phyloP scores from a whole-genome alignment of 345 rosid genomes.

The Excoecaria cochinchinensis region DNA sequence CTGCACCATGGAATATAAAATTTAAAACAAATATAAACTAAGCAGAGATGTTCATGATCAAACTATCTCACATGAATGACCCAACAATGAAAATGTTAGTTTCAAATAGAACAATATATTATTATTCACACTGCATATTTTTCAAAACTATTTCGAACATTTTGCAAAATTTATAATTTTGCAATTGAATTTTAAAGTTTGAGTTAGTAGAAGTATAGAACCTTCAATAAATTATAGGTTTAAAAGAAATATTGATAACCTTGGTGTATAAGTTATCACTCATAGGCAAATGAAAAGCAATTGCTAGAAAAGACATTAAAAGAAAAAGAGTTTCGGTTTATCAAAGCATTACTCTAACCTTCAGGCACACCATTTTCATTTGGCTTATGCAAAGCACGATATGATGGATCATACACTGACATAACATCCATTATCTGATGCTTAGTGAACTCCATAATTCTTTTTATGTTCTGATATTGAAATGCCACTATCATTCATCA shows the following conservation, averaged over 20 bases:
- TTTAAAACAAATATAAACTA: neutral
- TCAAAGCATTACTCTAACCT: no score
- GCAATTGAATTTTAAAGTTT: neutral
- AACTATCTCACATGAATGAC: neutral
- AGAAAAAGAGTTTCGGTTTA: no score
- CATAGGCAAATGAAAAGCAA: no score
- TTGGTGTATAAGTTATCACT: no score
- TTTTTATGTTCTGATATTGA: conserved; percentile 72
- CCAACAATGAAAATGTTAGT: neutral
- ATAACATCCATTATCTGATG: conserved; percentile 82
- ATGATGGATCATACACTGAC: conserved; percentile 91
- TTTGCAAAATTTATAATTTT: neutral
- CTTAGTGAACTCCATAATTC: conserved; percentile 91
- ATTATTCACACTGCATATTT: neutral
- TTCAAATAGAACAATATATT: neutral
- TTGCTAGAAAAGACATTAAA: no score
- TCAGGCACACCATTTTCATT: conserved; percentile 63
- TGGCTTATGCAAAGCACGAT: conserved; percentile 79
- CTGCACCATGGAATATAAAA: neutral
- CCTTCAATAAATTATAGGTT: no score
- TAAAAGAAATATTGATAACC: no score
- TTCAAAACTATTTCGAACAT: neutral
- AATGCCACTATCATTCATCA: conserved; percentile 20
- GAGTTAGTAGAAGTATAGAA: no score
- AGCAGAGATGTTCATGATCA: no score